A percentile compares a stretch with the other conserved stretches of the same genome.
phyloP scores from a whole-genome alignment of 2,329 filamentous ascomycete genomes.

The Talaromyces sp. region DNA sequence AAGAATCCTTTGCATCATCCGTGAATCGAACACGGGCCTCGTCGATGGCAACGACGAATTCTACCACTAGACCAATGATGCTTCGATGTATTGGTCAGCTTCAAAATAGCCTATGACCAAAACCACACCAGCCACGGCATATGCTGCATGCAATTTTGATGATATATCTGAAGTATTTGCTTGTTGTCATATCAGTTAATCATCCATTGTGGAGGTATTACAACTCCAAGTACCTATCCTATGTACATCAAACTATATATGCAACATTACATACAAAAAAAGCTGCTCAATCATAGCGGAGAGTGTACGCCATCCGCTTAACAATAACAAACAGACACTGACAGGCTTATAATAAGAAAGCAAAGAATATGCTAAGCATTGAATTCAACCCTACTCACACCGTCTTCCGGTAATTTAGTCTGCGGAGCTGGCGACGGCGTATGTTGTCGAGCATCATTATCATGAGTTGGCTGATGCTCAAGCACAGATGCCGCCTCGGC shows the following conservation, averaged over 20 bases:
- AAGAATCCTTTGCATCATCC: slow-evolving; percentile 16
- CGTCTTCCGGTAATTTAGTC: not conserved
- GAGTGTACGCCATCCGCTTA: not conserved
- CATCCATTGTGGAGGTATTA: no score
- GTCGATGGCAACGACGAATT: slow-evolving; percentile 26
- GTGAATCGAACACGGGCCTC: slow-evolving; percentile 21
- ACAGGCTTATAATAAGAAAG: not conserved
- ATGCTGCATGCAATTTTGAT: no score
- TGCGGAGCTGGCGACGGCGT: not conserved
- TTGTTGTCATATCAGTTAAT: no score
- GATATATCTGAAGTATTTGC: no score
- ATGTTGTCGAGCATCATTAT: not conserved
- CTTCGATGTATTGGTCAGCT: not conserved
- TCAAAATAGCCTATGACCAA: not conserved
- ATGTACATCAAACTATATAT: slow-evolving; percentile 4
- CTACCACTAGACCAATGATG: slow-evolving; percentile 24
- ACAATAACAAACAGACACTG: not conserved
- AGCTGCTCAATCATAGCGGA: not conserved
- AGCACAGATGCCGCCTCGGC: slow-evolving; percentile 56
- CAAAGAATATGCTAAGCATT: slow-evolving; percentile 5
- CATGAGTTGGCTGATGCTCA: slow-evolving; percentile 16
- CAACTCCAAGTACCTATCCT: not conserved
- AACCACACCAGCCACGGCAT: no score
- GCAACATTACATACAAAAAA: not conserved
- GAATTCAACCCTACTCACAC: slow-evolving; percentile 15